Conservation (phyloP, 805 yeast species). For the Lachancea sp. region DNA sequence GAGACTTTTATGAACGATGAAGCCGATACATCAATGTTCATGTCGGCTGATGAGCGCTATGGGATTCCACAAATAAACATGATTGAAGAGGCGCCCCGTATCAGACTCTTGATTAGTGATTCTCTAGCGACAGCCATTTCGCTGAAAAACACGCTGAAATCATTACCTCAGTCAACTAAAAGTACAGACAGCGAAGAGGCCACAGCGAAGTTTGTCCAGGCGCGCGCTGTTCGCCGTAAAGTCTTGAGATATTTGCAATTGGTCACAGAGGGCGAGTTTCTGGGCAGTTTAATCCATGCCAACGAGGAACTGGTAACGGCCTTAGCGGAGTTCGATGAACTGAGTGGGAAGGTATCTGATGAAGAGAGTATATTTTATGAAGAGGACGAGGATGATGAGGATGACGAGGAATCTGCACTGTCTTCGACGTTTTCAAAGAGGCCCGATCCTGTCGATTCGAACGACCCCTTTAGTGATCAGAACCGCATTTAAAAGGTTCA, state of each 20-base stretch:
- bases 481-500: constrained; percentile 34
- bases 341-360: constrained; percentile 41
- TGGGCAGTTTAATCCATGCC: constrained; percentile 83
- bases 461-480: constrained; percentile 51
- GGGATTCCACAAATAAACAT: constrained; percentile 64
- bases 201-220: constrained; percentile 62
- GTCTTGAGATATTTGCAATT: constrained; percentile 77
- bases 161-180: constrained; percentile 40
- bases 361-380: constrained; percentile 34
- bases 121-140: constrained; percentile 70
- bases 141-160: constrained; percentile 52
- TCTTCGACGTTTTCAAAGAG: constrained; percentile 4
- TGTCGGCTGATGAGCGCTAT: constrained; percentile 32
- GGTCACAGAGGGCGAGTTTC: constrained; percentile 75
- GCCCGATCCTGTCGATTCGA: constrained; percentile 16
- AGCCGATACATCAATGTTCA: constrained; percentile 39
- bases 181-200: constrained; percentile 61
- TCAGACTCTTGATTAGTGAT: constrained; percentile 61
- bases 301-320: constrained; percentile 83
- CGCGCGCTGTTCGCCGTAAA: constrained; percentile 68
- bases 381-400: constrained; percentile 36
- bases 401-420: constrained; percentile 20
- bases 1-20: constrained; percentile 44
- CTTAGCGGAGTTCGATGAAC: constrained; percentile 59
- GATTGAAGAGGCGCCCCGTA: constrained; percentile 64